A percentile compares a stretch with the other conserved stretches of the same genome.
phyloP scores from a whole-genome alignment of 1,284 basidiomycete genomes.

The Papiliotrema flavescens region DNA sequence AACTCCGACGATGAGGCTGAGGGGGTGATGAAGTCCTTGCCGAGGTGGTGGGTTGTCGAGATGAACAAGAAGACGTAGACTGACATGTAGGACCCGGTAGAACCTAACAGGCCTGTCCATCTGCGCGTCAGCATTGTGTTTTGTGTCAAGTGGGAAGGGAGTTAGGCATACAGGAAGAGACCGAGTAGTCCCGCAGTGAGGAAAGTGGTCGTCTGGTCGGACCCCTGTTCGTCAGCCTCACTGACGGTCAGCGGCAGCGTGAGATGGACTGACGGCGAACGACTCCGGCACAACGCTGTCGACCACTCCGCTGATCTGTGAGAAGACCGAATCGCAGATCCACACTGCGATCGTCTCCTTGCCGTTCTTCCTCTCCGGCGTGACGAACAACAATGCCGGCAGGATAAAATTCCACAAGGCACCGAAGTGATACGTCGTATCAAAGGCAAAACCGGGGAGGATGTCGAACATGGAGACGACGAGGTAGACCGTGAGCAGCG shows the following conservation, averaged over 20 bases:
- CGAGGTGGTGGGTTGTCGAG: slow-evolving; percentile 24
- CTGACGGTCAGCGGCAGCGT: too few relatives aligned
- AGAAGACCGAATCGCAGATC: slow-evolving; percentile 27
- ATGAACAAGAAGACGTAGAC: slow-evolving; percentile 25
- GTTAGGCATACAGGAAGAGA: slow-evolving; percentile 15
- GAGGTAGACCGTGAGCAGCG: slow-evolving; percentile 20
- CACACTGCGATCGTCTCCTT: slow-evolving; percentile 27
- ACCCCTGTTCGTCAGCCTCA: slow-evolving; percentile 7
- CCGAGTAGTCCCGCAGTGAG: slow-evolving; percentile 7
- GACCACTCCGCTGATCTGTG: slow-evolving; percentile 13
- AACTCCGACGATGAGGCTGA: slow-evolving; percentile 12
- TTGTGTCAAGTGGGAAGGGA: not conserved
- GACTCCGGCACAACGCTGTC: slow-evolving; percentile 15
- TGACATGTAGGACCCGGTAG: slow-evolving; percentile 18
- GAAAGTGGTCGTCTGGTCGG: slow-evolving; percentile 11
- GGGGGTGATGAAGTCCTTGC: slow-evolving; percentile 9
- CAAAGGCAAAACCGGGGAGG: slow-evolving; percentile 27
- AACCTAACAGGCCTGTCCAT: slow-evolving; percentile 31
- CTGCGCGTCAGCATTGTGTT: slow-evolving; percentile 10
- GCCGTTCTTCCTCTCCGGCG: slow-evolving; percentile 14
- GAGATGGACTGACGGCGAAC: slow-evolving; percentile 12
- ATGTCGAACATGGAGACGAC: slow-evolving; percentile 26
- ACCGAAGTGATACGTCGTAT: slow-evolving; percentile 33
- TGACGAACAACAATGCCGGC: slow-evolving; percentile 28
- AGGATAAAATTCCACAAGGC: slow-evolving; percentile 35